These are phyloP conservation scores for Vicia villosa DNA, from an alignment of 306 rosid species.

Conservation along the genomic window DNA sequence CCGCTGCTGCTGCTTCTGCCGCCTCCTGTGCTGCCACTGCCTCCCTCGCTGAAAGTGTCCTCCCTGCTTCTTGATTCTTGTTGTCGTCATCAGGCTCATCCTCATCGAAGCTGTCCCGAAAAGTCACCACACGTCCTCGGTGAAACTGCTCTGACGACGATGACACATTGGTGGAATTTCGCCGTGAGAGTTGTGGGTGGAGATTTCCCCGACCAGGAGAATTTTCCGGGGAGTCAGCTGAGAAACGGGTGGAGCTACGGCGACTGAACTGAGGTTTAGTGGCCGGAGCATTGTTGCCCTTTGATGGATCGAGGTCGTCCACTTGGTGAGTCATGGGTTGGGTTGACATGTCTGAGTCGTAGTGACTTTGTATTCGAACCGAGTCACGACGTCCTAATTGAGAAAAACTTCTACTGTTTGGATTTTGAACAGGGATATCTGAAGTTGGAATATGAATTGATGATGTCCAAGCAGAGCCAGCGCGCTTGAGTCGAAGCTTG, in stretches of 20 bases:
- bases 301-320: slow-evolving; percentile 18
- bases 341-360: slow-evolving; percentile 25
- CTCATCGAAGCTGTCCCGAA: slow-evolving; percentile 34
- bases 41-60: slow-evolving; percentile 46
- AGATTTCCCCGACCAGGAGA: slow-evolving; percentile 15
- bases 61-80: neutral
- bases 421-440: slow-evolving; percentile 49
- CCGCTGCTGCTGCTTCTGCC: slow-evolving; percentile 35
- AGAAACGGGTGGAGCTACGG: slow-evolving; percentile 27
- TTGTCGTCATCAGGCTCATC: slow-evolving; percentile 30
- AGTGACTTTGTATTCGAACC: neutral
- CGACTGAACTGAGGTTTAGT: slow-evolving; percentile 20
- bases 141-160: slow-evolving; percentile 40
- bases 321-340: slow-evolving; percentile 25
- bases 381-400: slow-evolving; percentile 30
- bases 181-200: slow-evolving; percentile 42
- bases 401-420: slow-evolving; percentile 22
- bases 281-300: neutral
- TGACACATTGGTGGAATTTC: slow-evolving; percentile 35
- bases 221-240: slow-evolving; percentile 5
- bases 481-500: slow-evolving; percentile 64
- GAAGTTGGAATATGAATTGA: slow-evolving; percentile 61
- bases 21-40: slow-evolving; percentile 50
- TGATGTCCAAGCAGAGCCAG: slow-evolving; percentile 75
- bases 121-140: slow-evolving; percentile 30